A percentile compares a stretch with the other conserved stretches of the same genome.
These are phyloP conservation scores for Aspergillus sergii DNA, from an alignment of 2,329 filamentous ascomycete genomes.

Conservation along the genomic window DNA sequence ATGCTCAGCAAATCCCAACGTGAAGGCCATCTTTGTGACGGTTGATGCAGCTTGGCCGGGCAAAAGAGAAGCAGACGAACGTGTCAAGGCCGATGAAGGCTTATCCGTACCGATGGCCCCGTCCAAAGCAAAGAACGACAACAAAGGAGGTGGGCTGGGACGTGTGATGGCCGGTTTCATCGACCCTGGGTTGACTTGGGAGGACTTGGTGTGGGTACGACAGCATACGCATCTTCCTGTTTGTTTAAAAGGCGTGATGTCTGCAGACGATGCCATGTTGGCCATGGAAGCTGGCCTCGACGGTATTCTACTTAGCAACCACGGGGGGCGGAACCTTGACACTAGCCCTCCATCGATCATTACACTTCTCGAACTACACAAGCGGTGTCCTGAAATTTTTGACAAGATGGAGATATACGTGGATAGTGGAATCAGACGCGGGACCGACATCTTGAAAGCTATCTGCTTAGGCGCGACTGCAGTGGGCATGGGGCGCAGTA, in stretches of 20 bases:
- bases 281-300: conserved; percentile 55
- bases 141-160: conserved; percentile 57
- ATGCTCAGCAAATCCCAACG: conserved; percentile 44
- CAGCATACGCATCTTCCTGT: conserved; percentile 53
- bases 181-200: conserved; percentile 56
- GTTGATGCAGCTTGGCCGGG: conserved; percentile 59
- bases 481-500: conserved; percentile 57
- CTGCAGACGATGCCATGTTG: conserved; percentile 56
- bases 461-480: conserved; percentile 57
- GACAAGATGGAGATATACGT: conserved; percentile 55
- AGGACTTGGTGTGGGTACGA: conserved; percentile 57
- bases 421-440: conserved; percentile 57
- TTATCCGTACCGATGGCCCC: conserved; percentile 49
- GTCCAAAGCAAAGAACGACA: conserved; percentile 50
- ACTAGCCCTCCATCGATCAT: conserved; percentile 54
- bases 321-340: conserved; percentile 60
- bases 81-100: conserved; percentile 51
- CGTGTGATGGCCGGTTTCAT: conserved; percentile 56
- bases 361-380: conserved; percentile 56
- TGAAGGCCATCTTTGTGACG: conserved; percentile 54
- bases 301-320: conserved; percentile 61
- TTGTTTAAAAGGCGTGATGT: conserved; percentile 62
- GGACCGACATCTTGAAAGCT: conserved; percentile 59
- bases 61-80: conserved; percentile 61
- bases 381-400: conserved; percentile 53